Base-by-base conservation (phyloP, 257 asterid species). In the Solanum clarkiae region DNA sequence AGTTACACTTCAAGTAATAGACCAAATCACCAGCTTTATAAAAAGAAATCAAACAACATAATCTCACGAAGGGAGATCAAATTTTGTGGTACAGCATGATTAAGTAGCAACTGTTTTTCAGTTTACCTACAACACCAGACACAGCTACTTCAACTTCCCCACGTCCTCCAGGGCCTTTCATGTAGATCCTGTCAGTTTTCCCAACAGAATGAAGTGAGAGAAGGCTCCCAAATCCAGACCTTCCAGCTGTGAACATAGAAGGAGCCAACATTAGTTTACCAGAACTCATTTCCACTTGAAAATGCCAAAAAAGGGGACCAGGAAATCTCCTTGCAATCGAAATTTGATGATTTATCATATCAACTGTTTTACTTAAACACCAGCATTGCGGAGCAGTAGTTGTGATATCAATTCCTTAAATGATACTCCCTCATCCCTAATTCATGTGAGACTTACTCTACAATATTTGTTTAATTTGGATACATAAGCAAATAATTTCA, bases 121-220 rank as follows among this genome's bases (percentile, higher is more conserved):
- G 84, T 88, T 87, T 89, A 93, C 99, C 98, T 85, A 90, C 91
- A 92, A 97, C 93, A 85, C 98, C 97, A 80, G 98, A 94, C 84
- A 97, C 99, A 69, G 99, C 99, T 72, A 97, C 99, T 92, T 97
- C 99, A 86, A 97, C 98, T 92, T 94, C 98, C 20, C 99, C 99
- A 80, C 97, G 98, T 49, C 99, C 99, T 63, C 99, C 99, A 68
- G 99, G 99, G 72, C 99, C 99, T 92, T 92, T 97, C 99, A 95
- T 95, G 93, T 91, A 97, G 81, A 97, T 93, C 81, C 96, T 91
- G 88, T 94, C 98, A 26, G 97, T 93, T 92, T 91, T 94, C 87
- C 95, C 98, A n/a, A 93, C 89, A 57, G 97, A 97, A 85, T 97
- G 97, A 71, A 95, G 97, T 69, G 99, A 93, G 20, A 96, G 89